These are phyloP conservation scores for Penicillium palitans DNA, from an alignment of 2,329 filamentous ascomycete genomes.

Conservation along the genomic window DNA sequence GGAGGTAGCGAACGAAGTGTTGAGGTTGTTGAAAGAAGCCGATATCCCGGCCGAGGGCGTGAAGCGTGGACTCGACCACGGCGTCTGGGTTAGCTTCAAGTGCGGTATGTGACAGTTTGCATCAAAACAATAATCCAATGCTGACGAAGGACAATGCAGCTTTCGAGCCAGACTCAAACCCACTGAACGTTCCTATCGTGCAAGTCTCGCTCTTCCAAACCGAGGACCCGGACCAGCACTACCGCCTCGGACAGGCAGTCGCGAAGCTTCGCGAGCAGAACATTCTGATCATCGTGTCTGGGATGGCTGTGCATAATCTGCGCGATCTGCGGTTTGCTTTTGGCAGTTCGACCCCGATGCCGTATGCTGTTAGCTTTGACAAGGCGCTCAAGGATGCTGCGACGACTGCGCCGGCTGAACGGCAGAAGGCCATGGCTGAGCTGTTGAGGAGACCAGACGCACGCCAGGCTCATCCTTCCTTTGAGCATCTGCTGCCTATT, in stretches of 20 bases:
- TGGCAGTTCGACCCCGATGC: slow-evolving; percentile 50
- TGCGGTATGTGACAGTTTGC: slow-evolving; percentile 40
- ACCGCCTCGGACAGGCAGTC: slow-evolving; percentile 66
- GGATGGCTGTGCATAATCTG: slow-evolving; percentile 74
- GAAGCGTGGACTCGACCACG: slow-evolving; percentile 69
- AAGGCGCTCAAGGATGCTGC: slow-evolving; percentile 67
- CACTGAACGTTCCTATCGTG: slow-evolving; percentile 66
- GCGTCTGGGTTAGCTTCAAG: slow-evolving; percentile 70
- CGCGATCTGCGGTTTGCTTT: slow-evolving; percentile 54
- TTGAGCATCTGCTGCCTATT: slow-evolving; percentile 64
- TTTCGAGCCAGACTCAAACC: slow-evolving; percentile 63
- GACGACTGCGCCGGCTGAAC: slow-evolving; percentile 46
- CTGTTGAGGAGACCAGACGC: slow-evolving; percentile 55
- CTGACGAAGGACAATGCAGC: slow-evolving; percentile 40
- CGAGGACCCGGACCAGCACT: slow-evolving; percentile 66
- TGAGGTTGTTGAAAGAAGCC: slow-evolving; percentile 55
- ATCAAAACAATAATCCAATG: neutral
- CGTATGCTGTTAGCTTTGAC: slow-evolving; percentile 65
- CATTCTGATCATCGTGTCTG: slow-evolving; percentile 68
- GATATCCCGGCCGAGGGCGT: slow-evolving; percentile 62
- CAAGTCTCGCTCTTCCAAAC: slow-evolving; percentile 69
- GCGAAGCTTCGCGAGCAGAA: slow-evolving; percentile 65
- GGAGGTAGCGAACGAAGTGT: slow-evolving; percentile 59
- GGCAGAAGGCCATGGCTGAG: slow-evolving; percentile 47
- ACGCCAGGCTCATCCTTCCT: slow-evolving; percentile 62